Percentiles rank a stretch among this genome's conserved stretches.
These are phyloP conservation scores for Cucumis sativus DNA, from an alignment of 306 rosid genomes.

Conservation along the genomic window Cucumber_9930_V3 NC_026658.2:6704501-6705000, in stretches of 20 bases:
- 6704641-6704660: background rate
- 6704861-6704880: too few species aligned
- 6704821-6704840: background rate
- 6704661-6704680: background rate
- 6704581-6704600: background rate
- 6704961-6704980: too few species aligned
- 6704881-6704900: too few species aligned
- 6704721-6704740: constrained; percentile 1
- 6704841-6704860: too few species aligned
- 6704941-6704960: too few species aligned
- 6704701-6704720: background rate
- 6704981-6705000: too few species aligned
- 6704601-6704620: background rate
- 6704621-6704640: background rate
- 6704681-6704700: background rate
- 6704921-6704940: too few species aligned
- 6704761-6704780: background rate
- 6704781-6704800: background rate
- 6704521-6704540: background rate
- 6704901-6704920: too few species aligned
- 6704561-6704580: background rate
- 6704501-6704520: background rate
- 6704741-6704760: background rate
- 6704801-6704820: background rate
- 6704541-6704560: background rate